phyloP scores from a whole-genome alignment of 768 basidiomycete species.

The Flagelloscypha sp. region DNA sequence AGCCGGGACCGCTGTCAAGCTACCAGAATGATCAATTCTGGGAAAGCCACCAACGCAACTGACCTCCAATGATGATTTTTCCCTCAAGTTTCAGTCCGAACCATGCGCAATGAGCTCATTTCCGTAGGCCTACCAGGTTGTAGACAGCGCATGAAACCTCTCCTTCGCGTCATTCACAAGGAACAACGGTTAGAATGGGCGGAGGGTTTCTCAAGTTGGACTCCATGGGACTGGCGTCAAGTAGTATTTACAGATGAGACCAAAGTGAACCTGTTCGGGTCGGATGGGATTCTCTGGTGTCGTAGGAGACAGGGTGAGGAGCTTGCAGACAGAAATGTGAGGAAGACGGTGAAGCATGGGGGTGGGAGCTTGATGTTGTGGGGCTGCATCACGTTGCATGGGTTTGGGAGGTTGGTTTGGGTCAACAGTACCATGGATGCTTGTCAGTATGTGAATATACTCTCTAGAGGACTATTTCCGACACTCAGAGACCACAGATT shows the following conservation, averaged over 20 bases:
- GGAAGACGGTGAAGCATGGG: too few relatives aligned
- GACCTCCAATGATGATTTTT: constrained; percentile 4
- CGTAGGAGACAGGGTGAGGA: constrained; percentile 9
- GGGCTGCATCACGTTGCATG: too few relatives aligned
- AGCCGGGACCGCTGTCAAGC: background rate
- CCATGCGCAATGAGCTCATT: constrained; percentile 2
- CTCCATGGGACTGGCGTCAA: constrained; percentile 9
- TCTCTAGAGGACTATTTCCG: too few relatives aligned
- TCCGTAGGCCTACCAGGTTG: background rate
- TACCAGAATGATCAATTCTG: background rate
- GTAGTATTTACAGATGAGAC: constrained; percentile 15
- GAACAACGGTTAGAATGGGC: constrained; percentile 10
- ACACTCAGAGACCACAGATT: too few relatives aligned
- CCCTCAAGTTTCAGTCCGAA: background rate
- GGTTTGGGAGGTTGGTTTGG: too few relatives aligned
- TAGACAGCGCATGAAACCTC: constrained; percentile 6
- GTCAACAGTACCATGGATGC: too few relatives aligned
- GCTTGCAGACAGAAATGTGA: too few relatives aligned
- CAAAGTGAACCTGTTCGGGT: constrained; percentile 16
- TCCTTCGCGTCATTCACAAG: constrained; percentile 7
- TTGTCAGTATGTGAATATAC: too few relatives aligned
- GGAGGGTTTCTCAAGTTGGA: constrained; percentile 8
- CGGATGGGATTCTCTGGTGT: constrained; percentile 12
- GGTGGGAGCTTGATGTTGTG: too few relatives aligned
- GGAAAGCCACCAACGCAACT: constrained; percentile 1